Evolutionary conservation across 1,284 basidiomycete species (phyloP).

Genomic region (Pholiota adiposa): DNA sequence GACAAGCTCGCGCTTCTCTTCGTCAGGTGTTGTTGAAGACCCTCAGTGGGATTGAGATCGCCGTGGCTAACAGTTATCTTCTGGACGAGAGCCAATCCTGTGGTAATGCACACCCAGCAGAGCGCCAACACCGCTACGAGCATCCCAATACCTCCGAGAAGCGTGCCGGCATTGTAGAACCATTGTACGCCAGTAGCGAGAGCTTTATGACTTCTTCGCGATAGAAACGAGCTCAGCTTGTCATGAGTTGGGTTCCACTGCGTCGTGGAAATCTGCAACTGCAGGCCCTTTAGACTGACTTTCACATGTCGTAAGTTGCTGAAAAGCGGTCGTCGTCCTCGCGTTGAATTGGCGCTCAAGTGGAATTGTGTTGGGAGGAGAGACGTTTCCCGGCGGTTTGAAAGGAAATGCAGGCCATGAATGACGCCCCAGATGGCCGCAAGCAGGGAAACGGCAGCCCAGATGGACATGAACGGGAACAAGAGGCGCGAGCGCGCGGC

Average conservation of each 20-base stretch:
- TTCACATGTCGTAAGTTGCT: slow-evolving; percentile 12
- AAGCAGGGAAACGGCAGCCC: background rate
- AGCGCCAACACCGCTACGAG: slow-evolving; percentile 45
- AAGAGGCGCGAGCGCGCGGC: no score
- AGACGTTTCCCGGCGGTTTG: no score
- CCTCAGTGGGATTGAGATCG: slow-evolving; percentile 1
- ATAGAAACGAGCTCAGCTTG: slow-evolving; percentile 35
- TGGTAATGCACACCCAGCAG: slow-evolving; percentile 36
- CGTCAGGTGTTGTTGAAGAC: background rate
- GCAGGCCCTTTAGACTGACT: slow-evolving; percentile 37
- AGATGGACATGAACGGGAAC: slow-evolving; percentile 1
- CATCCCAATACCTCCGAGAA: slow-evolving; percentile 56
- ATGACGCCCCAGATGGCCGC: slow-evolving; percentile 1
- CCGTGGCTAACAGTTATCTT: slow-evolving; percentile 11
- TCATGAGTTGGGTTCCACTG: slow-evolving; percentile 59
- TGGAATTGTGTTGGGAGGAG: background rate
- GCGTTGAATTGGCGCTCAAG: background rate
- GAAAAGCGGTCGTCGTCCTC: background rate
- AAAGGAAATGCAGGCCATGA: background rate
- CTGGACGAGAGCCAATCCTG: slow-evolving; percentile 19
- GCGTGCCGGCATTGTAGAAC: slow-evolving; percentile 56
- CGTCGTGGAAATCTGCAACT: slow-evolving; percentile 57
- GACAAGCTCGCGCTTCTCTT: slow-evolving; percentile 4
- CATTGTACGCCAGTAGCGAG: slow-evolving; percentile 31
- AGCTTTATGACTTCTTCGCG: slow-evolving; percentile 24